Evolutionary conservation across 495 filamentous ascomycete species (phyloP).

Genomic region (Aspergillus avenaceus): DNA sequence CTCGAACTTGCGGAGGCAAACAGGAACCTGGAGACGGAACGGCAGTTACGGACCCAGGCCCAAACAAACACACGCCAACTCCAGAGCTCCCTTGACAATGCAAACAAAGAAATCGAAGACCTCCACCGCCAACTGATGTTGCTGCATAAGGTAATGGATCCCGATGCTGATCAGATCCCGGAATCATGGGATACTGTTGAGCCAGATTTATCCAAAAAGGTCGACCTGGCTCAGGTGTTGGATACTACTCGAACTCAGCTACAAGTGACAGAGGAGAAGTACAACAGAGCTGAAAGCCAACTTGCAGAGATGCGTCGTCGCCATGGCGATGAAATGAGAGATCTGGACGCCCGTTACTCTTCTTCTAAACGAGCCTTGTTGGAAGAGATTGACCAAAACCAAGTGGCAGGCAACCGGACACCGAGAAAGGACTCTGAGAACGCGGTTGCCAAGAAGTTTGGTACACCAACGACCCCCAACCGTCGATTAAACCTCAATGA

Average conservation of each 20-base stretch:
- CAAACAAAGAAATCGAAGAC: constrained; percentile 74
- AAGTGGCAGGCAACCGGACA: constrained; percentile 70
- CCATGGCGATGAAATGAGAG: constrained; percentile 67
- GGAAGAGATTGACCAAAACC: constrained; percentile 86
- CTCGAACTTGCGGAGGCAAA: constrained; percentile 87
- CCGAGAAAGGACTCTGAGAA: constrained; percentile 72
- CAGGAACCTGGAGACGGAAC: constrained; percentile 83
- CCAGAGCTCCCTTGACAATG: constrained; percentile 69
- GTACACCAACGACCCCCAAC: constrained; percentile 72
- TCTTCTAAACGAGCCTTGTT: constrained; percentile 68
- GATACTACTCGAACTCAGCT: constrained; percentile 83
- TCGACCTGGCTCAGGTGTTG: constrained; percentile 84
- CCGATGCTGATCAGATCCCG: constrained; percentile 57
- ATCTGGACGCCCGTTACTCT: constrained; percentile 67
- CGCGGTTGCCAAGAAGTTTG: constrained; percentile 56
- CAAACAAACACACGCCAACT: constrained; percentile 80
- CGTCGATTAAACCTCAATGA: constrained; percentile 63
- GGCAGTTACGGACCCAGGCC: constrained; percentile 78
- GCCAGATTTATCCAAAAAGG: constrained; percentile 57
- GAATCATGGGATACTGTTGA: constrained; percentile 61
- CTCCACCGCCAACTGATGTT: constrained; percentile 74
- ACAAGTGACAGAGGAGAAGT: constrained; percentile 79
- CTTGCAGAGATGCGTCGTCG: constrained; percentile 71
- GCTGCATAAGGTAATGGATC: constrained; percentile 82
- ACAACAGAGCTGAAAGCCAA: constrained; percentile 77